Evolutionary conservation across 441 rosid species (phyloP).

Genomic region (Adansonia gregorii): DNA sequence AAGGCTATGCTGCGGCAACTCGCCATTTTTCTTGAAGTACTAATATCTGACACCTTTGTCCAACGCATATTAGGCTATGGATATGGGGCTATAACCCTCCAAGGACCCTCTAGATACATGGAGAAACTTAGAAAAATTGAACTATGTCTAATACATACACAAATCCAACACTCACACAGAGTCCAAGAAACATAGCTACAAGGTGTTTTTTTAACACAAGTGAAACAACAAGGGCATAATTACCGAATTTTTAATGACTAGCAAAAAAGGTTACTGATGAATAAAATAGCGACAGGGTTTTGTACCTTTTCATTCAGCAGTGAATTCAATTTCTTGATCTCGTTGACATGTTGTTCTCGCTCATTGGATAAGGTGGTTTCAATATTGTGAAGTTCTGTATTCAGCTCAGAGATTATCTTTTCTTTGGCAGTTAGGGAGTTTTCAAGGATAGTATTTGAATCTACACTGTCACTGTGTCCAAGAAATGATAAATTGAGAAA

Average conservation of each 20-base stretch:
- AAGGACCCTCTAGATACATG: too few species aligned
- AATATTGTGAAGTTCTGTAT: constrained; percentile 87
- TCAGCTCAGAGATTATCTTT: constrained; percentile 92
- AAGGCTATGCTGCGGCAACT: neutral
- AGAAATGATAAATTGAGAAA: constrained; percentile 28
- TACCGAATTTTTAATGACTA: neutral
- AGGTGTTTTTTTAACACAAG: neutral
- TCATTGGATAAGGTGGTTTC: constrained; percentile 82
- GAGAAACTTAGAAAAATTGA: too few species aligned
- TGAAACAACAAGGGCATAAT: constrained; percentile 5
- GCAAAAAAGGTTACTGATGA: neutral
- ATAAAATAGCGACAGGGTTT: neutral
- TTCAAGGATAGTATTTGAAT: constrained; percentile 85
- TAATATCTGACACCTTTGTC: too few species aligned
- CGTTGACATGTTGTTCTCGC: constrained; percentile 81
- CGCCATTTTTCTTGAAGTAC: too few species aligned
- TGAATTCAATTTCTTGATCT: constrained; percentile 79
- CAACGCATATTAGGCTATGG: too few species aligned
- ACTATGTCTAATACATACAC: too few species aligned
- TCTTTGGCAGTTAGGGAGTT: constrained; percentile 90
- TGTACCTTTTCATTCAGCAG: constrained; percentile 77
- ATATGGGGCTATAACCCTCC: too few species aligned
- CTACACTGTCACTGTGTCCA: constrained; percentile 65
- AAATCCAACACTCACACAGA: too few species aligned
- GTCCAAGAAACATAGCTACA: neutral